Percentiles rank a stretch among this genome's conserved stretches.
Evolutionary conservation across 805 yeast genomes (phyloP).

Genomic region (Ogataea nakhonphanomensis): DNA sequence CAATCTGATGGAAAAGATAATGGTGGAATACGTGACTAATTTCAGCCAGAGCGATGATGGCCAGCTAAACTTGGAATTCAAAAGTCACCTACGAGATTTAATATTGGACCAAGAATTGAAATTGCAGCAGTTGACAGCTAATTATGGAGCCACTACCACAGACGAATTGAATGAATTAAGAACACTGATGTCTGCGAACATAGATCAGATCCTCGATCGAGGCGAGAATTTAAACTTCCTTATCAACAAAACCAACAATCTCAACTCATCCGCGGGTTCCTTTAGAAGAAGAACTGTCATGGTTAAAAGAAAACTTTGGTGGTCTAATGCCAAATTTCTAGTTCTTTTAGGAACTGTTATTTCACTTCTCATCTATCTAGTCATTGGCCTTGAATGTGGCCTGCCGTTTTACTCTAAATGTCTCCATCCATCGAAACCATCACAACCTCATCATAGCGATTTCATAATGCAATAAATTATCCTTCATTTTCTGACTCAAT

Average conservation of each 20-base stretch:
- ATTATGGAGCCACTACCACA: slow-evolving; percentile 32
- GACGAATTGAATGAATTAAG: slow-evolving; percentile 64
- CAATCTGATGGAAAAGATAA: slow-evolving; percentile 46
- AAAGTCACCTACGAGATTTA: slow-evolving; percentile 52
- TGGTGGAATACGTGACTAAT: slow-evolving; percentile 40
- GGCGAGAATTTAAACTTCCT: slow-evolving; percentile 72
- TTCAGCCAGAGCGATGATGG: slow-evolving; percentile 20
- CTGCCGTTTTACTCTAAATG: slow-evolving; percentile 46
- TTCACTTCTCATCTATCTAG: slow-evolving; percentile 39
- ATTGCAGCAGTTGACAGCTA: slow-evolving; percentile 37
- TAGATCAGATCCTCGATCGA: slow-evolving; percentile 66
- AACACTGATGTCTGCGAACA: slow-evolving; percentile 67
- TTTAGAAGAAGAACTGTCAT: slow-evolving; percentile 67
- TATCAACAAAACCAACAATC: slow-evolving; percentile 75
- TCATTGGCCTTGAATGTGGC: slow-evolving; percentile 52
- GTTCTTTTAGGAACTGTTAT: slow-evolving; percentile 26
- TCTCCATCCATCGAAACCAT: slow-evolving; percentile 31
- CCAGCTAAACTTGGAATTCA: slow-evolving; percentile 43
- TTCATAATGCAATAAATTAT: background rate
- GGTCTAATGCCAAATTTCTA: slow-evolving; percentile 50
- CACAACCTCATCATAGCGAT: slow-evolving; percentile 19
- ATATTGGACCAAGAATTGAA: slow-evolving; percentile 51
- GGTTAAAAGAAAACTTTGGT: slow-evolving; percentile 68
- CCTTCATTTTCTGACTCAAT: slow-evolving; percentile 6
- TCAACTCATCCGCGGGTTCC: slow-evolving; percentile 62